phyloP scores from a whole-genome alignment of 179 eudicot species.

The Spinacia oleracea region DNA sequence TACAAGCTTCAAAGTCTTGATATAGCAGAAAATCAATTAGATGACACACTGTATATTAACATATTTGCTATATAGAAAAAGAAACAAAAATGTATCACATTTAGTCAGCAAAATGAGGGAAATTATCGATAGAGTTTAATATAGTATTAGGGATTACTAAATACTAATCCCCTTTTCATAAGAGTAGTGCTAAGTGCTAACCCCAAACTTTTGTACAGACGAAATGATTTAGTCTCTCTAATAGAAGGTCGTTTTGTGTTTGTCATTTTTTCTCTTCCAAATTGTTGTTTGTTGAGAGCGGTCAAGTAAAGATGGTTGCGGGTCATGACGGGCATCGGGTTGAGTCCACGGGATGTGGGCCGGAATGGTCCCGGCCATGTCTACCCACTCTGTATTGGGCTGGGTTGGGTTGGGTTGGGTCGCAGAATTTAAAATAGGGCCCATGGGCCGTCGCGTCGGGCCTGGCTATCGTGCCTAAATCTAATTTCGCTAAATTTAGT shows the following conservation, averaged over 20 bases:
- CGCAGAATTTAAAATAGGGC: too few species aligned
- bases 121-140: neutral
- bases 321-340: too few species aligned
- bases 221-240: neutral
- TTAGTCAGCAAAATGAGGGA: constrained; percentile 3
- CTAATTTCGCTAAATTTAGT: too few species aligned
- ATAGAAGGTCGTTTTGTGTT: neutral
- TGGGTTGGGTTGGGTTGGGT: too few species aligned
- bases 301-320: too few species aligned
- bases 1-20: neutral
- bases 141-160: constrained; percentile 11
- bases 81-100: neutral
- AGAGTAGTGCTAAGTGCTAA: constrained; percentile 2
- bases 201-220: constrained; percentile 29
- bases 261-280: neutral
- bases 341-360: too few species aligned
- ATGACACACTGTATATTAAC: constrained; percentile 12
- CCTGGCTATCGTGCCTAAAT: too few species aligned
- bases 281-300: neutral
- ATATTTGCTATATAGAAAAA: constrained; percentile 10
- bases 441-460: too few species aligned
- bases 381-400: too few species aligned
- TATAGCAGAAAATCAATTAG: neutral
- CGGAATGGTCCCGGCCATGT: too few species aligned
- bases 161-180: neutral